These are phyloP conservation scores for Phytophthora gonapodyides DNA, from an alignment of 352 stramenopile species.

Conservation along the genomic window DNA sequence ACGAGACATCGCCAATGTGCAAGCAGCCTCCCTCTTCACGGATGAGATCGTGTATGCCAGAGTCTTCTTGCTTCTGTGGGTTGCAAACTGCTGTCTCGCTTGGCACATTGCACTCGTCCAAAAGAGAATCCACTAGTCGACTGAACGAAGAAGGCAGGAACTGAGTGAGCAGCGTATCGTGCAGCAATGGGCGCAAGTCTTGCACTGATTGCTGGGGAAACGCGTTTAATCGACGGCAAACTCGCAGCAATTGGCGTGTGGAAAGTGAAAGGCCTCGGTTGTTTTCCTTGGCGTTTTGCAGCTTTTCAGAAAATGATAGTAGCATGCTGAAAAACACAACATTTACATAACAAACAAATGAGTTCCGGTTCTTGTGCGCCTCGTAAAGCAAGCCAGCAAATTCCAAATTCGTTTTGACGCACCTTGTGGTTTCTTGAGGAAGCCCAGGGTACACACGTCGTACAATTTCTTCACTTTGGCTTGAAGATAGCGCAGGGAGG, in stretches of 20 bases:
- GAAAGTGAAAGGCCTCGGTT: constrained; percentile 64
- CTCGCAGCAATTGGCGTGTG: constrained; percentile 65
- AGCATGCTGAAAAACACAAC: constrained; percentile 41
- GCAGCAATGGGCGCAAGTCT: constrained; percentile 67
- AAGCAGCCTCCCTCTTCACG: constrained; percentile 45
- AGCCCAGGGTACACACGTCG: constrained; percentile 54
- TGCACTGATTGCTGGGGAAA: constrained; percentile 66
- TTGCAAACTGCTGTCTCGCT: background rate
- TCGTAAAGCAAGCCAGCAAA: no score
- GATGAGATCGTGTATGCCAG: constrained; percentile 42
- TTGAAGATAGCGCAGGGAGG: constrained; percentile 42
- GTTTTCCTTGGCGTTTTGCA: constrained; percentile 44
- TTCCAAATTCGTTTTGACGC: constrained; percentile 12
- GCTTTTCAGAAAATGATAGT: constrained; percentile 60
- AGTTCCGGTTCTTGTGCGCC: background rate
- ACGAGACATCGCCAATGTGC: constrained; percentile 68
- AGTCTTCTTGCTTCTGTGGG: background rate
- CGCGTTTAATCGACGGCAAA: constrained; percentile 67
- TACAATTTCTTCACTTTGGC: constrained; percentile 60
- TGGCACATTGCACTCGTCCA: constrained; percentile 55
- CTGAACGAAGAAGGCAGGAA: constrained; percentile 66
- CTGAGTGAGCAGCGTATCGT: constrained; percentile 79
- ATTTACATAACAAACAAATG: background rate
- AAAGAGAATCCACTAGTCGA: constrained; percentile 51
- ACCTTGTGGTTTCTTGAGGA: constrained; percentile 60